Evolutionary conservation across 768 basidiomycete species (phyloP).

Genomic region (Xerocomus spinulosus): DNA sequence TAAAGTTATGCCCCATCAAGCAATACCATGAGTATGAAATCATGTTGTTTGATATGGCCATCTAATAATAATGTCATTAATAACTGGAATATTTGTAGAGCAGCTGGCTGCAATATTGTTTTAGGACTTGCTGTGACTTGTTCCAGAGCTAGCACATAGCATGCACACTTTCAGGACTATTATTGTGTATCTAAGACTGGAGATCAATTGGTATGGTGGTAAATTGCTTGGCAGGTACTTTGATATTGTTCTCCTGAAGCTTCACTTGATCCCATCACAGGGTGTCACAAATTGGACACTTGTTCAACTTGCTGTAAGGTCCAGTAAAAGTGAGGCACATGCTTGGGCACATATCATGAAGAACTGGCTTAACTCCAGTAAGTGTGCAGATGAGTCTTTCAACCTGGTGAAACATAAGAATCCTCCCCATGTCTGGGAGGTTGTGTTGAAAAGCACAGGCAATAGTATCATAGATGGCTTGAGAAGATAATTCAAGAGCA

Average conservation of each 20-base stretch:
- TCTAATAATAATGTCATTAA: background rate
- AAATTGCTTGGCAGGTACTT: slow-evolving; percentile 31
- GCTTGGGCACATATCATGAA: slow-evolving; percentile 40
- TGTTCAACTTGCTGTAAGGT: slow-evolving; percentile 24
- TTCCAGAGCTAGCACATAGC: slow-evolving; percentile 28
- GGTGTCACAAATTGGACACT: slow-evolving; percentile 32
- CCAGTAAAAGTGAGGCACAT: slow-evolving; percentile 41
- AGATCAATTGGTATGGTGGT: slow-evolving; percentile 39
- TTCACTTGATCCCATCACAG: slow-evolving; percentile 24
- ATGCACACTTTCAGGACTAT: slow-evolving; percentile 15
- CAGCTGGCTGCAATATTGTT: background rate
- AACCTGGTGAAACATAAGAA: slow-evolving; percentile 1
- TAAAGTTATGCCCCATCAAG: slow-evolving; percentile 41
- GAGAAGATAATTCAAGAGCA: background rate
- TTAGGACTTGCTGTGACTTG: background rate
- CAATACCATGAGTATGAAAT: slow-evolving; percentile 34
- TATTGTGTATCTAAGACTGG: slow-evolving; percentile 38
- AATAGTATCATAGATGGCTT: background rate
- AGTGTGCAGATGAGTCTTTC: slow-evolving; percentile 1
- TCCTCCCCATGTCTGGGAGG: background rate
- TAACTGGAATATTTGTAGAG: background rate
- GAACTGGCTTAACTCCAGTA: slow-evolving; percentile 32
- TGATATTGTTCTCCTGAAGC: background rate
- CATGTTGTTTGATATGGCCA: slow-evolving; percentile 8
- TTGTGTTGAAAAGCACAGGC: background rate